Conservation (phyloP, 768 basidiomycete species). For the Ephemerocybe angulata region DNA sequence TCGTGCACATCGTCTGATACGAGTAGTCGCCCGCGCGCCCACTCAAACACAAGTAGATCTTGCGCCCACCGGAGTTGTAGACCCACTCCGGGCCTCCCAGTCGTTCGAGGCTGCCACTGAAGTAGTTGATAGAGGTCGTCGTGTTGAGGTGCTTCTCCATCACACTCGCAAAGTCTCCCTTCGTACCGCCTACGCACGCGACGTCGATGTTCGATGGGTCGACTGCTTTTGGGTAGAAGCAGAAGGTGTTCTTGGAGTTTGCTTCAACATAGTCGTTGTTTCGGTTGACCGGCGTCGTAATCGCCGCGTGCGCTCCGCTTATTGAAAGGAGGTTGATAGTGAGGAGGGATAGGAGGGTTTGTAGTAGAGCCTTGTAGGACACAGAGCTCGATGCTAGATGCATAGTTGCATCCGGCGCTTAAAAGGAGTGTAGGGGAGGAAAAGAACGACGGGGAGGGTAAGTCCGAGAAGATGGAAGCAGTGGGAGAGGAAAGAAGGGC, state of each 20-base stretch:
- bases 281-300: slow-evolving; percentile 9
- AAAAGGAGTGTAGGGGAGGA: too few relatives aligned
- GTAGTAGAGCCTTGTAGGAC: too few relatives aligned
- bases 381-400: too few relatives aligned
- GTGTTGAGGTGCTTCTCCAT: slow-evolving; percentile 10
- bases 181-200: slow-evolving; percentile 9
- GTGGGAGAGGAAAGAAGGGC: too few relatives aligned
- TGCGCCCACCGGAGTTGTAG: slow-evolving; percentile 2
- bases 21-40: slow-evolving; percentile 12
- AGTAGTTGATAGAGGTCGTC: slow-evolving; percentile 15
- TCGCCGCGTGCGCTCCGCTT: slow-evolving; percentile 1
- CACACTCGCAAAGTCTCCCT: slow-evolving; percentile 8
- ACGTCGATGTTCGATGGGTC: slow-evolving; percentile 11
- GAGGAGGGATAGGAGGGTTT: neutral
- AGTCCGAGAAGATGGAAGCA: too few relatives aligned
- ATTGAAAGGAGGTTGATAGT: neutral
- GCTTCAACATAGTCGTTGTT: slow-evolving; percentile 11
- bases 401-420: too few relatives aligned
- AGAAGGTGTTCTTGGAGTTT: slow-evolving; percentile 8
- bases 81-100: slow-evolving; percentile 11
- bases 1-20: slow-evolving; percentile 13
- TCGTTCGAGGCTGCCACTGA: slow-evolving; percentile 9
- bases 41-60: slow-evolving; percentile 12
- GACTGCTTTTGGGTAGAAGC: slow-evolving; percentile 14
- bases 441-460: too few relatives aligned